Conservation (phyloP, 108 stramenopile species). For the Cyclotella sp. region DNA sequence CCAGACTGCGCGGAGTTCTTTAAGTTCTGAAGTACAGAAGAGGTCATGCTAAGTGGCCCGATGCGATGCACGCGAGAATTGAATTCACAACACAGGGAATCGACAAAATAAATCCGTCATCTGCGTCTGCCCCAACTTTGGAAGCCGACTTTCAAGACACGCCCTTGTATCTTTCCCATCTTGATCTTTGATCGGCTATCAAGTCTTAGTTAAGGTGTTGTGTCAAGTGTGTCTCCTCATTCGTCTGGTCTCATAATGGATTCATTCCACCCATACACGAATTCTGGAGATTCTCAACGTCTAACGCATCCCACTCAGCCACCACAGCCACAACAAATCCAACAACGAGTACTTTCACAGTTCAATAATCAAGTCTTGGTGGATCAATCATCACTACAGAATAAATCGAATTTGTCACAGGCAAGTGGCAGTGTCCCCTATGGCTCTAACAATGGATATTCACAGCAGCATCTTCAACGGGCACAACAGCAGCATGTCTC, state of each 20-base stretch:
- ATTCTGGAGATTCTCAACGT: conserved; percentile 21
- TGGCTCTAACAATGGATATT: not conserved
- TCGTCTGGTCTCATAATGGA: conserved; percentile 12
- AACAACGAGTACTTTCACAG: conserved; percentile 8
- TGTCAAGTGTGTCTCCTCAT: not conserved
- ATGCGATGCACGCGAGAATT: not conserved
- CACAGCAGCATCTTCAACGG: conserved; percentile 10
- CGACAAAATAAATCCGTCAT: not conserved
- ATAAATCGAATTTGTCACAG: conserved; percentile 1
- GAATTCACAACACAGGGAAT: not conserved
- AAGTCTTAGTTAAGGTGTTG: not conserved
- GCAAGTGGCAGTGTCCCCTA: not conserved
- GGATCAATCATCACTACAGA: conserved; percentile 6
- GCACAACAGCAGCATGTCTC: conserved; percentile 13
- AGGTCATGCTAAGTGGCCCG: too few relatives aligned
- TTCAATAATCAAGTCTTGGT: conserved; percentile 5
- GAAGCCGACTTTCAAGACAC: not conserved
- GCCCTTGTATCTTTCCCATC: conserved; percentile 11
- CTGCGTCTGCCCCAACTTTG: not conserved
- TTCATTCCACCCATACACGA: conserved; percentile 29
- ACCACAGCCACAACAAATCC: not conserved
- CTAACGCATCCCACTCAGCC: not conserved
- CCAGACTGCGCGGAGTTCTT: too few relatives aligned
- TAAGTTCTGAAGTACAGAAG: too few relatives aligned
- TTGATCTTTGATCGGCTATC: conserved; percentile 1